These are phyloP conservation scores for Apophysomyces variabilis DNA, from an alignment of 371 early-diverging fungal species.

Conservation along the genomic window DNA sequence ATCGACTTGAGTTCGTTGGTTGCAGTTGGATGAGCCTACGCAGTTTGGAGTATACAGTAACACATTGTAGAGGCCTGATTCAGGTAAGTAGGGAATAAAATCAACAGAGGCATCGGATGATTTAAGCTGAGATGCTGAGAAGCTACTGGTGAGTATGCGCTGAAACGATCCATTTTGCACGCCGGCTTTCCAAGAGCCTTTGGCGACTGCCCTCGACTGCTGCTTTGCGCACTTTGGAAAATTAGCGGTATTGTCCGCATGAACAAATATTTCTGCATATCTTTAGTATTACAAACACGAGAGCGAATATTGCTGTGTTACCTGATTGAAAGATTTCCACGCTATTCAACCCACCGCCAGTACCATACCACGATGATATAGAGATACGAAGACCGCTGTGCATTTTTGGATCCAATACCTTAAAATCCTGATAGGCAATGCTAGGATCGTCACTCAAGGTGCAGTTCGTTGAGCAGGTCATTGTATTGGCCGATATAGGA, in stretches of 20 bases:
- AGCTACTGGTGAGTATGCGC: conserved; percentile 26
- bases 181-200: conserved; percentile 28
- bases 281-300: background rate
- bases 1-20: conserved; percentile 49
- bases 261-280: conserved; percentile 30
- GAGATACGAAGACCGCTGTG: conserved; percentile 65
- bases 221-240: conserved; percentile 13
- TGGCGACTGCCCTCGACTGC: conserved; percentile 24
- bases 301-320: conserved; percentile 19
- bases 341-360: conserved; percentile 72
- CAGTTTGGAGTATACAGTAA: conserved; percentile 67
- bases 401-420: conserved; percentile 44
- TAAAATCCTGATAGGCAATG: conserved; percentile 64
- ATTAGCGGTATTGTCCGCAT: conserved; percentile 19
- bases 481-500: conserved; percentile 43
- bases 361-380: conserved; percentile 74
- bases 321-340: conserved; percentile 73
- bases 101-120: conserved; percentile 43
- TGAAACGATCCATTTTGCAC: conserved; percentile 28
- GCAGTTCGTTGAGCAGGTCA: conserved; percentile 65
- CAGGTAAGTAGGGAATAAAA: conserved; percentile 63
- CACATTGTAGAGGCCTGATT: conserved; percentile 69
- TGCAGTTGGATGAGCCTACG: conserved; percentile 47
- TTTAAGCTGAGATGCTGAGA: conserved; percentile 25
- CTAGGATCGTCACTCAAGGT: conserved; percentile 50